phyloP scores from a whole-genome alignment of 2,329 filamentous ascomycete species.

The Monilinia polystroma region DNA sequence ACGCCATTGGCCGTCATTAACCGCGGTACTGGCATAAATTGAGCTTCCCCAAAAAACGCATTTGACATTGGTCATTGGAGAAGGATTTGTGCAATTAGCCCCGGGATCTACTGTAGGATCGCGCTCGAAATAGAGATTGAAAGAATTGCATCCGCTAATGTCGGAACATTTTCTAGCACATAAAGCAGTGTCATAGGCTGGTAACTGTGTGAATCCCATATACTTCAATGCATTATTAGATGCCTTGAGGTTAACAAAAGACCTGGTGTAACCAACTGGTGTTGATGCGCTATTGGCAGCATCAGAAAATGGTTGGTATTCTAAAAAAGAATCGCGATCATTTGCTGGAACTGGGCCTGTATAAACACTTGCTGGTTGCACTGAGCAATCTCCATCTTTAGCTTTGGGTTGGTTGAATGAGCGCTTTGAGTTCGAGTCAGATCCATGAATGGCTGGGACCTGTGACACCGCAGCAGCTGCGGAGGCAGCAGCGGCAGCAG shows the following conservation, averaged over 20 bases:
- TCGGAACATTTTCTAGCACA: slow-evolving; percentile 36
- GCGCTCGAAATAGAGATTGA: slow-evolving; percentile 42
- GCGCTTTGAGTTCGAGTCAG: background rate
- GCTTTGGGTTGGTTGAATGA: background rate
- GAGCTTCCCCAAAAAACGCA: slow-evolving; percentile 42
- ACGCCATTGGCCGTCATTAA: slow-evolving; percentile 40
- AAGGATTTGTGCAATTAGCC: slow-evolving; percentile 39
- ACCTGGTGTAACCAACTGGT: slow-evolving; percentile 38
- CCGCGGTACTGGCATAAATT: slow-evolving; percentile 35
- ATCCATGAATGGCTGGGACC: background rate
- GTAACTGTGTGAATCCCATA: slow-evolving; percentile 35
- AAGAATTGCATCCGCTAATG: slow-evolving; percentile 34
- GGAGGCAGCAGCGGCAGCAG: background rate
- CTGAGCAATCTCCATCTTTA: background rate
- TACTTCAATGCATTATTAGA: slow-evolving; percentile 34
- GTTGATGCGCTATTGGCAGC: slow-evolving; percentile 35
- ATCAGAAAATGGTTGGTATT: slow-evolving; percentile 30
- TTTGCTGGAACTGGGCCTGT: slow-evolving; percentile 34
- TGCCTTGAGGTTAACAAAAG: slow-evolving; percentile 39
- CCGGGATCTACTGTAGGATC: slow-evolving; percentile 40
- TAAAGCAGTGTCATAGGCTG: slow-evolving; percentile 35
- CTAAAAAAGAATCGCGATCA: slow-evolving; percentile 39
- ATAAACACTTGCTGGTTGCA: slow-evolving; percentile 4
- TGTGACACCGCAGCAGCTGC: background rate
- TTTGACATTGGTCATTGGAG: slow-evolving; percentile 40